Evolutionary conservation across 352 stramenopile genomes (phyloP).

Genomic region (Phytopythium vexans): DNA sequence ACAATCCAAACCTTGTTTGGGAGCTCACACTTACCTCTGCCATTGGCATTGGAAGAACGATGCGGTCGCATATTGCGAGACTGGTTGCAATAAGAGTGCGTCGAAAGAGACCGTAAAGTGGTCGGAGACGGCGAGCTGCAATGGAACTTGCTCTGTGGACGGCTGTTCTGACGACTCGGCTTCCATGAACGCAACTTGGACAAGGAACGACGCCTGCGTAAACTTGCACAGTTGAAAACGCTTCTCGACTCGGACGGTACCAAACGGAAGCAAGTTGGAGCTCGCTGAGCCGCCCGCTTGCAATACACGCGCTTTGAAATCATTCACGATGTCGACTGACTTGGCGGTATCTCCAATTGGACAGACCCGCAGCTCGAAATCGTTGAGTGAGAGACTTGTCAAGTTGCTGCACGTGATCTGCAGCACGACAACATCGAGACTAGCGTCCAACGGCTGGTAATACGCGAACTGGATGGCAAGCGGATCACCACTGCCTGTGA

Average conservation of each 20-base stretch:
- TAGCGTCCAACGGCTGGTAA: slow-evolving; percentile 32
- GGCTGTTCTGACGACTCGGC: slow-evolving; percentile 2
- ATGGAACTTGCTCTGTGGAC: slow-evolving; percentile 1
- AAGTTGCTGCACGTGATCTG: slow-evolving; percentile 64
- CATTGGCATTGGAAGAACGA: slow-evolving; percentile 49
- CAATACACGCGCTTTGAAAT: slow-evolving; percentile 53
- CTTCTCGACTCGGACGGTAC: slow-evolving; percentile 59
- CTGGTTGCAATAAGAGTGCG: slow-evolving; percentile 32
- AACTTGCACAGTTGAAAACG: slow-evolving; percentile 68
- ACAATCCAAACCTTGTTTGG: not conserved
- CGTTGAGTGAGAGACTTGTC: slow-evolving; percentile 50
- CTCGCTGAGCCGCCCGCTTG: slow-evolving; percentile 31
- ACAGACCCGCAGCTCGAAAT: slow-evolving; percentile 66
- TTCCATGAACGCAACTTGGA: slow-evolving; percentile 50
- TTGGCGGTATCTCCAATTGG: slow-evolving; percentile 36
- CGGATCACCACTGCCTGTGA: slow-evolving; percentile 63
- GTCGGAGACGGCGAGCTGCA: slow-evolving; percentile 31
- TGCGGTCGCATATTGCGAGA: slow-evolving; percentile 23
- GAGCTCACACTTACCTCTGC: slow-evolving; percentile 32
- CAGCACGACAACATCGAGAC: slow-evolving; percentile 50
- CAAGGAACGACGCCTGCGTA: slow-evolving; percentile 39
- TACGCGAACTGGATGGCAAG: slow-evolving; percentile 57
- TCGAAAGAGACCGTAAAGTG: slow-evolving; percentile 50
- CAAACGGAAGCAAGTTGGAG: slow-evolving; percentile 49
- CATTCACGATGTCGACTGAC: slow-evolving; percentile 51